Evolutionary conservation across 768 basidiomycete species (phyloP).

Genomic region (Kwoniella pini): DNA sequence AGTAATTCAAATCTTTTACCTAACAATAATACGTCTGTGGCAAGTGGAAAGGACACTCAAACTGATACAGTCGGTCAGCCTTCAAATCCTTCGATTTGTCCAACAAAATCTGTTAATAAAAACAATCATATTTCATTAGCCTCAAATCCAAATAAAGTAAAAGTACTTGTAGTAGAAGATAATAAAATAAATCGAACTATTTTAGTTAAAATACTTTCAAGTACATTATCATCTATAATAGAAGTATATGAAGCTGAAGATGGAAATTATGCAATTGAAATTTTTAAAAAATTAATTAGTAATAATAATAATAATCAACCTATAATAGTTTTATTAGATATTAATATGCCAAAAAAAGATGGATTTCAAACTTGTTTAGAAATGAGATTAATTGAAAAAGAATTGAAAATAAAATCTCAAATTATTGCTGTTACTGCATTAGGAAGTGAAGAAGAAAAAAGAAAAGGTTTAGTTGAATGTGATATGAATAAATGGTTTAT

Average conservation of each 20-base stretch:
- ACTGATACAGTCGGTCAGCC: too few relatives aligned
- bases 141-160: constrained; percentile 13
- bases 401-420: constrained; percentile 18
- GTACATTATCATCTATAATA: constrained; percentile 22
- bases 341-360: constrained; percentile 52
- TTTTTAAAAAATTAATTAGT: constrained; percentile 26
- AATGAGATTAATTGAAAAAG: constrained; percentile 43
- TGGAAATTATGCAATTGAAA: constrained; percentile 40
- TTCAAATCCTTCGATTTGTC: too few relatives aligned
- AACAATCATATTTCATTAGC: too few relatives aligned
- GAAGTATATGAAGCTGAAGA: constrained; percentile 45
- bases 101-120: too few relatives aligned
- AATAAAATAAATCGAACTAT: constrained; percentile 44
- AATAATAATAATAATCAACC: too few relatives aligned
- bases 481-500: constrained; percentile 41
- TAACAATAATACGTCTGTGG: too few relatives aligned
- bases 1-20: too few relatives aligned
- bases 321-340: constrained; percentile 41
- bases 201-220: constrained; percentile 33
- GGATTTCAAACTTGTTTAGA: constrained; percentile 44
- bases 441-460: constrained; percentile 41
- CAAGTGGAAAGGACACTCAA: too few relatives aligned
- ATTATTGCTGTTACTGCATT: constrained; percentile 52
- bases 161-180: constrained; percentile 50
- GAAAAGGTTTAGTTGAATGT: constrained; percentile 41